Base-by-base conservation (phyloP, 2,329 filamentous ascomycete species). In the Biscogniauxia mediterranea region DNA sequence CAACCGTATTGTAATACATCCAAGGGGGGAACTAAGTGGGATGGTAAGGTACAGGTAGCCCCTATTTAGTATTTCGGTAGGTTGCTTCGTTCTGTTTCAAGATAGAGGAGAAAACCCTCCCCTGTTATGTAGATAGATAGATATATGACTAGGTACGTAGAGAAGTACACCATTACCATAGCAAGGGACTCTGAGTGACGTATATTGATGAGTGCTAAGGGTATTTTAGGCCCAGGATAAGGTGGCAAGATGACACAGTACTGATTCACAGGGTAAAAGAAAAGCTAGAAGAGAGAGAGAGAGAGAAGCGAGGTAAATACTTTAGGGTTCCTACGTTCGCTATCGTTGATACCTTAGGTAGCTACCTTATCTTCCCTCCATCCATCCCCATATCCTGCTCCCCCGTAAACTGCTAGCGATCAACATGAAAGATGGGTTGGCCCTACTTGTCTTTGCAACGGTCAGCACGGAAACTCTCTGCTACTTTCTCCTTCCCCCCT, bases 291-390 rank as follows among this genome's bases (percentile, higher is more conserved):
- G 55, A 54, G 54, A 38, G 25, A 28, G 56, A 25, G 57, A 52
- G 56, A 56, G 57, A 60, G 42, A 57, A 25, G 57, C 54, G 56
- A 56, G 57, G 61, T 60, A 60, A 60, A 66, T 66, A 63, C 56
- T 64, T 66, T 67, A 68, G 66, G 65, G 64, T 68, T 65, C 65
- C 63, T 63, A 67, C 66, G 61, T 62, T 57, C 61, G 13, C 15
- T 52, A 23, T 9, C 19, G 57, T 60, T 51, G 58, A 42, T 56
- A 54, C 38, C 38, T 46, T 56, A 54, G 52, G 42, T 55, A 49
- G 59, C 59, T 61, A 61, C 59, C 61, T 64, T 62, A 58, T 38
- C 23, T 23, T 23, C 59, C 59, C 38, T 32, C 28, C 28, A 8
- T 32, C 28, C 38, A 46, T 46, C 38, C 15, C 38, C 38, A 46